phyloP scores from a whole-genome alignment of 768 basidiomycete genomes.

The Naganishia vaughanmartiniae region DNA sequence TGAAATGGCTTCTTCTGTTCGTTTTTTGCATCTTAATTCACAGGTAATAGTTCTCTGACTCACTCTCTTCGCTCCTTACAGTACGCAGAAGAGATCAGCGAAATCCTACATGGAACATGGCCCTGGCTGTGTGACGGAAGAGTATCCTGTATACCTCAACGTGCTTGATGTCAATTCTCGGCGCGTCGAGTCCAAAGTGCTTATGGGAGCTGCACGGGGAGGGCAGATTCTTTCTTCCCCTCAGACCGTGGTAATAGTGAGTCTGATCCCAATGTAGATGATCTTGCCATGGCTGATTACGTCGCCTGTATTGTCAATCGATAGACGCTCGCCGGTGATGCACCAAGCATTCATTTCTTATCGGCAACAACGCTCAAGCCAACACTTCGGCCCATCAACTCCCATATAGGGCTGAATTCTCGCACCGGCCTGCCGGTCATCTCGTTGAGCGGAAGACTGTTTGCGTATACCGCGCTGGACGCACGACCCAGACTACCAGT shows the following conservation, averaged over 20 bases:
- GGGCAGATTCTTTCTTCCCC: slow-evolving; percentile 11
- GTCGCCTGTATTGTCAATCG: background rate
- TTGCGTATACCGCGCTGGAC: slow-evolving; percentile 24
- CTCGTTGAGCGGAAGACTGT: slow-evolving; percentile 13
- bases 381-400: slow-evolving; percentile 1
- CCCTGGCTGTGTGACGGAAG: background rate
- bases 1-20: slow-evolving; percentile 13
- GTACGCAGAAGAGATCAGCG: background rate
- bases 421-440: slow-evolving; percentile 29
- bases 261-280: background rate
- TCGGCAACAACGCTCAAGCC: slow-evolving; percentile 14
- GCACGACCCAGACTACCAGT: background rate
- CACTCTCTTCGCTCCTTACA: background rate
- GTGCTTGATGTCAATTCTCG: slow-evolving; percentile 2
- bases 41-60: background rate
- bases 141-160: slow-evolving; percentile 8
- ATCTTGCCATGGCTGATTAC: background rate
- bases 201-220: slow-evolving; percentile 2
- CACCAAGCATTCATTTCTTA: slow-evolving; percentile 15
- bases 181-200: background rate
- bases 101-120: background rate
- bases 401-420: slow-evolving; percentile 25
- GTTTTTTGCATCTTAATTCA: background rate
- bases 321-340: slow-evolving; percentile 8
- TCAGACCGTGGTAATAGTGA: background rate